Evolutionary conservation across 2,329 filamentous ascomycete species (phyloP).

Genomic region (Helminthosporium solani): DNA sequence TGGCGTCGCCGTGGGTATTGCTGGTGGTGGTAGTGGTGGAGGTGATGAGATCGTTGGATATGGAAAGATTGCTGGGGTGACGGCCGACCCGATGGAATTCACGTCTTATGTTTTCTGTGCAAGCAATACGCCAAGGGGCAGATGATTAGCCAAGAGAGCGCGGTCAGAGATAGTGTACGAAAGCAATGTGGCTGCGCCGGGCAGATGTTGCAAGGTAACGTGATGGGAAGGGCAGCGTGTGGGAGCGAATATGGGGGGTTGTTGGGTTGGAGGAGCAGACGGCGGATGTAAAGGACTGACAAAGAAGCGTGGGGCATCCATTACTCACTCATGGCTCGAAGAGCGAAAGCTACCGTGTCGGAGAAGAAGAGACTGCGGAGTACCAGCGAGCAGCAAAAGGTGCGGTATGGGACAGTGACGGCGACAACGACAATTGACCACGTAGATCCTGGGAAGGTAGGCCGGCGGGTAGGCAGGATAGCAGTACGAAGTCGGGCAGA

Average conservation of each 20-base stretch:
- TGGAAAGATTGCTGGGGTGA: conserved; percentile 14
- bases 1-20: conserved; percentile 6
- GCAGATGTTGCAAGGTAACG: conserved; percentile 4
- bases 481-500: too few species aligned
- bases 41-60: conserved; percentile 6
- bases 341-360: neutral
- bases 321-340: neutral
- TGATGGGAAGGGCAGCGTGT: neutral
- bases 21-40: conserved; percentile 6
- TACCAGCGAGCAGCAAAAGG: too few species aligned
- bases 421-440: too few species aligned
- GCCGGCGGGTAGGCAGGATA: too few species aligned
- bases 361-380: neutral
- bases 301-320: neutral
- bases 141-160: conserved; percentile 26
- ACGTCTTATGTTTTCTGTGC: conserved; percentile 34
- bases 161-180: conserved; percentile 1
- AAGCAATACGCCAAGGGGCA: conserved; percentile 21
- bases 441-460: too few species aligned
- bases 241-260: neutral
- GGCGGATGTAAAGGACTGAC: neutral
- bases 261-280: neutral
- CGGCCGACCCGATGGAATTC: conserved; percentile 36
- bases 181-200: conserved; percentile 20
- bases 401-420: too few species aligned